Evolutionary conservation across 2,329 filamentous ascomycete genomes (phyloP), one percentile per base, ranked within the genome.

Genomic region (Botrytis hyacinthi): DNA sequence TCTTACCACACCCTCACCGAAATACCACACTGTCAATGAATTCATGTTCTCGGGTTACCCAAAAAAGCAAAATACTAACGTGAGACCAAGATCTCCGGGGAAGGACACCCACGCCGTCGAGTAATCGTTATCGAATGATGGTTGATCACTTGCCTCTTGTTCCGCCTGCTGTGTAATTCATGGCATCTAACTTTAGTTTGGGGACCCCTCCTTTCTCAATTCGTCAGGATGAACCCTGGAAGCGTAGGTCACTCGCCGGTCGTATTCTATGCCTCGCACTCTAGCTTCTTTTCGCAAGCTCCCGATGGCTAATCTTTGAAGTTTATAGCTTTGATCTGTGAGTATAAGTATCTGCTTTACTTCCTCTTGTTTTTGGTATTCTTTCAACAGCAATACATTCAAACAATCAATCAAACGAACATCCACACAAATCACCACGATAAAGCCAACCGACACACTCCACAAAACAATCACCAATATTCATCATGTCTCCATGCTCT

Each of bases 401-500:
- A 57, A 10, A 42, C 16, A 29, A 57, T 32, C 35, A 54, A 29
- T 42, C 59, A 14, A 40, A 61, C 26, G 29, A 67, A 67, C 22
- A 51, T 37, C 32, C 48, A 51, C 9, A 35, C 26, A 68, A 37
- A 57, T 57, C 26, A 57, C 18, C 37, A 68, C 66, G 26, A 68
- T 26, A 57, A 57, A n/a, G 9, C 48, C 46, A 42, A 54, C 26
- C 35, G 35, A 29, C 35, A 68, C 26, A 68, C 35, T 54, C 29
- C 46, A 42, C 35, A 22, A 22, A 42, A 12, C 12, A 48, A n/a
- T 42, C 22, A 40, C 18, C 35, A 68, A 57, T 2, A 40, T 7
- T 57, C 35, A 68, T 32, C 66, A 68, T 68, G 66, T 40, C 66
- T 68, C 66, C 66, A 14, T 68, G 66, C 66, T 68, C 66, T 57